Evolutionary conservation across 192 early-diverging fungal species (phyloP).

Genomic region (Mortierella antarctica): DNA sequence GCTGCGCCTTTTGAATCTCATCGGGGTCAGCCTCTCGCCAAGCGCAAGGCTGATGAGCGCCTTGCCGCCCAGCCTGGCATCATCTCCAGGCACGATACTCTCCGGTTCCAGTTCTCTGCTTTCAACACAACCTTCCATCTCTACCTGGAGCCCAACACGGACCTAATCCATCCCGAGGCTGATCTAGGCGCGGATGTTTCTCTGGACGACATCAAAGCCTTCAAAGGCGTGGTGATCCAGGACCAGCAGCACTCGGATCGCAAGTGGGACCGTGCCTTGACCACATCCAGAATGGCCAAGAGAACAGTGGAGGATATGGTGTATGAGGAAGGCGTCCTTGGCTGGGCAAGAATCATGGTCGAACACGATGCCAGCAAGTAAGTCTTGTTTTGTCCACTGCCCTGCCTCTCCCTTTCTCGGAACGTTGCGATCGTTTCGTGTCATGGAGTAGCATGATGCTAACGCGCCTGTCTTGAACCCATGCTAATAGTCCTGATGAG

Average conservation of each 20-base stretch:
- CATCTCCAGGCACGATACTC: conserved; percentile 58
- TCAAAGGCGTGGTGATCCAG: conserved; percentile 66
- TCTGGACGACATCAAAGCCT: conserved; percentile 66
- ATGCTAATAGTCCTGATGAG: not conserved
- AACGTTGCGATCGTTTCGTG: too few species aligned
- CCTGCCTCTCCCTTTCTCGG: not conserved
- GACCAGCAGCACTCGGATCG: conserved; percentile 39
- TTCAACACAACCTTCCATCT: conserved; percentile 76
- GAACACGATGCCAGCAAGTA: conserved; percentile 39
- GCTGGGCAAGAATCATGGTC: conserved; percentile 65
- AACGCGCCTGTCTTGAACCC: not conserved
- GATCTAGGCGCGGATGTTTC: conserved; percentile 49
- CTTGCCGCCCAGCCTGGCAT: conserved; percentile 9
- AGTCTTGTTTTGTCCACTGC: not conserved
- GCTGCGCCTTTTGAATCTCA: not conserved
- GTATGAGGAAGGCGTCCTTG: conserved; percentile 61
- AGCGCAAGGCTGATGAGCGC: conserved; percentile 2
- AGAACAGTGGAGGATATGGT: conserved; percentile 40
- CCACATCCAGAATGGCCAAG: conserved; percentile 28
- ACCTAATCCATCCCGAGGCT: conserved; percentile 76
- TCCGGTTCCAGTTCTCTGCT: conserved; percentile 67
- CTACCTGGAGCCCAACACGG: conserved; percentile 74
- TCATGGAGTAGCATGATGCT: not conserved
- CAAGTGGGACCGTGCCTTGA: conserved; percentile 37
- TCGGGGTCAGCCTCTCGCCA: conserved; percentile 13